These are phyloP conservation scores for Pythium rhizo-oryzae DNA, from an alignment of 352 stramenopile species.

Conservation along the genomic window DNA sequence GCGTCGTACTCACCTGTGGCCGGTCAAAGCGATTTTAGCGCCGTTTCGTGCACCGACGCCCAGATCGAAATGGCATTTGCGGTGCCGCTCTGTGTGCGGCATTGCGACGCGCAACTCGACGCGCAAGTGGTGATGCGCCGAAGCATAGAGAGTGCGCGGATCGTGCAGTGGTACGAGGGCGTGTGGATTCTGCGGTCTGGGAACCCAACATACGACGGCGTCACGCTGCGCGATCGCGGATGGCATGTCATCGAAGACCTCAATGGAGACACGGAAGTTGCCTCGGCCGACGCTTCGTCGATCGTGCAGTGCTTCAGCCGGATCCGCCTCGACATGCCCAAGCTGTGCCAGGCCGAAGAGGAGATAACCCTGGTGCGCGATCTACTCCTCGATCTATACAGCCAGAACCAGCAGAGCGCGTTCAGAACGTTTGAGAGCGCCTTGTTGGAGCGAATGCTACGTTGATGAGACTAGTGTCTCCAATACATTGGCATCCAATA, in stretches of 20 bases:
- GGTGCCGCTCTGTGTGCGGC: not conserved
- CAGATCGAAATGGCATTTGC: not conserved
- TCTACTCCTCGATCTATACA: not conserved
- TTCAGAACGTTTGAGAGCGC: not conserved
- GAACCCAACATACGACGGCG: not conserved
- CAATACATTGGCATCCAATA: not conserved
- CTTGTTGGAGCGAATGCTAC: not conserved
- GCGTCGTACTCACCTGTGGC: not conserved
- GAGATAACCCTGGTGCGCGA: not conserved
- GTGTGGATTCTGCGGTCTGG: not conserved
- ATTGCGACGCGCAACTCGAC: not conserved
- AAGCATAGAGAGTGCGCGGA: not conserved
- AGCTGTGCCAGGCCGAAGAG: not conserved
- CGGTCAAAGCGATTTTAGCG: not conserved
- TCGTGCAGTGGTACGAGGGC: conserved; percentile 5
- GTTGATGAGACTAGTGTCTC: not conserved
- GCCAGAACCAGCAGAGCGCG: not conserved
- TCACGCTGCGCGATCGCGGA: not conserved
- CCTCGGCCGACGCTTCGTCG: not conserved
- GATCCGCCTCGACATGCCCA: not conserved
- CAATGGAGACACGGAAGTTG: not conserved
- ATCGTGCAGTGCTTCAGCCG: conserved; percentile 4
- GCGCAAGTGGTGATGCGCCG: conserved; percentile 5
- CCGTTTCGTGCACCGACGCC: not conserved
- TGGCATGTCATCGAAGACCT: conserved; percentile 4